Evolutionary conservation across 352 stramenopile species (phyloP).

Genomic region (Phytopythium sindhum): DNA sequence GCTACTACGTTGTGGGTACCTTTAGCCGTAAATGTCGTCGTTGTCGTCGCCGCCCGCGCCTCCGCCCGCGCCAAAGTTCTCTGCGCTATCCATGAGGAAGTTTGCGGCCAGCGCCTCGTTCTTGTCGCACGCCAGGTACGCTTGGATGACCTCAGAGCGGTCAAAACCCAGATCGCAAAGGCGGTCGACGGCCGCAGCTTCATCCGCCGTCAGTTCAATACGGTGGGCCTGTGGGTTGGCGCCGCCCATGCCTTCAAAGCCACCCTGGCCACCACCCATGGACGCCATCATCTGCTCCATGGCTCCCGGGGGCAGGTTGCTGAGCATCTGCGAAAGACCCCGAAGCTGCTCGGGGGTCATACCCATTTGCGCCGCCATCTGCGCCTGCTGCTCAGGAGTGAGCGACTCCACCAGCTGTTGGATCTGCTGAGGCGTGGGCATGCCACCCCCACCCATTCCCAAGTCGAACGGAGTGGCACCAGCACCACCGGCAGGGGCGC

Average conservation of each 20-base stretch:
- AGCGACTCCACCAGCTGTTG: conserved; percentile 80
- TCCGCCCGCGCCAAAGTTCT: conserved; percentile 47
- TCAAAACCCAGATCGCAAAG: conserved; percentile 88
- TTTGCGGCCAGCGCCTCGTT: conserved; percentile 99
- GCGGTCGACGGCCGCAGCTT: conserved; percentile 69
- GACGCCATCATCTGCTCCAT: conserved; percentile 88
- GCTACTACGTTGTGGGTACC: conserved; percentile 4
- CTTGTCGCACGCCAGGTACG: conserved; percentile 99
- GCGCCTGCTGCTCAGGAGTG: conserved; percentile 66
- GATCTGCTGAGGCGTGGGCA: conserved; percentile 81
- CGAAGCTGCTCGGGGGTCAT: conserved; percentile 85
- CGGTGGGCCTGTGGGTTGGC: conserved; percentile 39
- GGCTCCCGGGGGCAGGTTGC: conserved; percentile 72
- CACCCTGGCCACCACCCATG: conserved; percentile 51
- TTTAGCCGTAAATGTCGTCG: conserved; percentile 82
- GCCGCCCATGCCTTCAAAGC: conserved; percentile 40
- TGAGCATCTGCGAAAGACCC: conserved; percentile 84
- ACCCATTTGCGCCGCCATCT: conserved; percentile 84
- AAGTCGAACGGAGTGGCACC: conserved; percentile 49
- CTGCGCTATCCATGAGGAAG: conserved; percentile 95
- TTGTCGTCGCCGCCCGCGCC: conserved; percentile 62
- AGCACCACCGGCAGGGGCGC: conserved; percentile 8
- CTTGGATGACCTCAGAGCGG: conserved; percentile 92
- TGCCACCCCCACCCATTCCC: conserved; percentile 35
- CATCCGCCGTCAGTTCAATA: conserved; percentile 79